These are phyloP conservation scores for Pseudogymnoascus sp. DNA, from an alignment of 2,329 filamentous ascomycete genomes.

Conservation along the genomic window DNA sequence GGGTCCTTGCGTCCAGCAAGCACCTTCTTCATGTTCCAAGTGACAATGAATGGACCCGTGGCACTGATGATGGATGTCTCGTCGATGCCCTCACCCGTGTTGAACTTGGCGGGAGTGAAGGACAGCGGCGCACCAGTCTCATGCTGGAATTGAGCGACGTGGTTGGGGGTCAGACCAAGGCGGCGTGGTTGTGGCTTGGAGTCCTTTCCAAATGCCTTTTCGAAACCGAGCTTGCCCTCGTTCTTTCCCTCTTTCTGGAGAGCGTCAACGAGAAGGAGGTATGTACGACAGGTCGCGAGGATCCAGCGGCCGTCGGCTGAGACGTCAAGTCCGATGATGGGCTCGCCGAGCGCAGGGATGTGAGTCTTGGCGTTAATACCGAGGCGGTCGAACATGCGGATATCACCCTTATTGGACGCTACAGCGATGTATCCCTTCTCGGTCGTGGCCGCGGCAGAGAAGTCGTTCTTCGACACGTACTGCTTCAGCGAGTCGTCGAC, in stretches of 20 bases:
- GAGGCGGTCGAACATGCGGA: constrained; percentile 90
- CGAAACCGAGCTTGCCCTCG: constrained; percentile 95
- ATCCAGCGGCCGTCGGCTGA: constrained; percentile 95
- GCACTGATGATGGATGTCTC: constrained; percentile 97
- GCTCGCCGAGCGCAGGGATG: constrained; percentile 88
- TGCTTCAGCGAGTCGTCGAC: constrained; percentile 92
- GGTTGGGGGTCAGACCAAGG: constrained; percentile 78
- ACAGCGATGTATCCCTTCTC: constrained; percentile 96
- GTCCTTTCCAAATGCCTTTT: constrained; percentile 86
- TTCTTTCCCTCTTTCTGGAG: constrained; percentile 91
- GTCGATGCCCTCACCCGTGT: constrained; percentile 69
- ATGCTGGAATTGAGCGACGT: constrained; percentile 95
- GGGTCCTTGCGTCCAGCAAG: constrained; percentile 73
- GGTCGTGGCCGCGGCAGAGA: constrained; percentile 88
- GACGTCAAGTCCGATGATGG: constrained; percentile 90
- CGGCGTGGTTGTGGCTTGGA: constrained; percentile 88
- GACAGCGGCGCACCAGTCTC: constrained; percentile 81
- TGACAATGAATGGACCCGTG: constrained; percentile 92
- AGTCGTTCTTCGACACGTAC: constrained; percentile 94
- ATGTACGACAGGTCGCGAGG: constrained; percentile 87
- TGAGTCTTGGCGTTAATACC: constrained; percentile 97
- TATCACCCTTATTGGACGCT: constrained; percentile 94
- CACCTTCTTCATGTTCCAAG: constrained; percentile 92
- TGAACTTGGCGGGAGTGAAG: constrained; percentile 91
- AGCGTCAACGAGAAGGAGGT: constrained; percentile 87